Evolutionary conservation across 2,329 filamentous ascomycete species (phyloP).

Genomic region (Verticillium isaacii): DNA sequence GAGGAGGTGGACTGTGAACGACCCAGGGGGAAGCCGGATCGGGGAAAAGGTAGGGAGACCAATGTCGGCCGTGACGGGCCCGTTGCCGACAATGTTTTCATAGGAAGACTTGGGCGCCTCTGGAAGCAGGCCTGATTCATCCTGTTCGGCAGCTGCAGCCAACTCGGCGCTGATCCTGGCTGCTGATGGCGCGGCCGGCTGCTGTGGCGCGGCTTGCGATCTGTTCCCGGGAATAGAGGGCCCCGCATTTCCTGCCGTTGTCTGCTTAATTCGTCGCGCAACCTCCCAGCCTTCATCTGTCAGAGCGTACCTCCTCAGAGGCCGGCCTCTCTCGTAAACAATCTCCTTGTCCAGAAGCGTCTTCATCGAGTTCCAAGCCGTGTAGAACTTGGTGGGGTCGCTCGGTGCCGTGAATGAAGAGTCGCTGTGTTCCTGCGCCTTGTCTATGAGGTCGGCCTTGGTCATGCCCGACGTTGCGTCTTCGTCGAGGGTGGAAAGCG

Average conservation of each 20-base stretch:
- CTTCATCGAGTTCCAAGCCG: conserved; percentile 81
- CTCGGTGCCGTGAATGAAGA: conserved; percentile 65
- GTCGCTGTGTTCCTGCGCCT: conserved; percentile 68
- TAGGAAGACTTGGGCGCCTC: conserved; percentile 20
- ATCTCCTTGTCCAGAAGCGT: conserved; percentile 69
- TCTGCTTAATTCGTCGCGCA: conserved; percentile 58
- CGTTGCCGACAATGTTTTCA: conserved; percentile 35
- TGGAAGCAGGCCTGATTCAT: neutral
- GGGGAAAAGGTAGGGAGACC: conserved; percentile 48
- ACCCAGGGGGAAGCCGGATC: conserved; percentile 56
- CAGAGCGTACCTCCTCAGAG: conserved; percentile 62
- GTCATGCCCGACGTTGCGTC: conserved; percentile 53
- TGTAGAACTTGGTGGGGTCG: conserved; percentile 67
- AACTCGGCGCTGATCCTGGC: neutral
- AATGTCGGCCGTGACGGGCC: conserved; percentile 21
- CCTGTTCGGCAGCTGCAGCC: neutral
- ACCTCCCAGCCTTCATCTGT: conserved; percentile 78
- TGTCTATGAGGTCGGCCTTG: conserved; percentile 63
- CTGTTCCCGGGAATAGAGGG: conserved; percentile 1
- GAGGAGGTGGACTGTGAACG: conserved; percentile 68
- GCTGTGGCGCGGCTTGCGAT: neutral
- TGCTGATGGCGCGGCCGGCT: neutral
- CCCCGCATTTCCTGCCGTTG: conserved; percentile 20
- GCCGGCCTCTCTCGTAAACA: conserved; percentile 66
- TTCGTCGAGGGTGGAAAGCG: conserved; percentile 55